Evolutionary conservation across 2,329 filamentous ascomycete genomes (phyloP).

Genomic region (Phyllosticta paracitricarpa): DNA sequence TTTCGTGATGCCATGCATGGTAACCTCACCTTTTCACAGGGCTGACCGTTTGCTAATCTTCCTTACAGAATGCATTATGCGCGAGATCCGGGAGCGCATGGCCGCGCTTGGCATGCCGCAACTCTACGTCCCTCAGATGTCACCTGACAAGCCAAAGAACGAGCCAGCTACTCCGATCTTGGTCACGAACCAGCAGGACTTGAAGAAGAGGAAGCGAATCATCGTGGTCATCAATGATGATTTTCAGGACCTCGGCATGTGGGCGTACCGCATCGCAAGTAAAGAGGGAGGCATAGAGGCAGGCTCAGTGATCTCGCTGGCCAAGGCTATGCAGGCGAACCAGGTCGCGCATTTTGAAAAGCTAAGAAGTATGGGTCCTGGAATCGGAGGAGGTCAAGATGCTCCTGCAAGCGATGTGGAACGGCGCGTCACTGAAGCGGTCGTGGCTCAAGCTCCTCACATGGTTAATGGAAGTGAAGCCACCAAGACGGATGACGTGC

Average conservation of each 20-base stretch:
- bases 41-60: conserved; percentile 11
- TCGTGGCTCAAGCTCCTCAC: background rate
- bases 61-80: conserved; percentile 49
- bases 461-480: background rate
- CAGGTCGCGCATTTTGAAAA: background rate
- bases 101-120: conserved; percentile 48
- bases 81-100: conserved; percentile 54
- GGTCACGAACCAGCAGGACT: conserved; percentile 39
- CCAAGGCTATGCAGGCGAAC: conserved; percentile 32
- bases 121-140: conserved; percentile 51
- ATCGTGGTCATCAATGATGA: conserved; percentile 67
- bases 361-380: background rate
- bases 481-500: background rate
- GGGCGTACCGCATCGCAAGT: conserved; percentile 59
- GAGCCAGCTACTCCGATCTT: conserved; percentile 62
- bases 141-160: conserved; percentile 24
- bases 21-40: conserved; percentile 28
- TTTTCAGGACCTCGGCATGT: conserved; percentile 61
- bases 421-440: background rate
- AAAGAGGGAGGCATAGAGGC: conserved; percentile 55
- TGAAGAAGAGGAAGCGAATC: conserved; percentile 51
- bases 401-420: background rate
- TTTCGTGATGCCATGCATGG: conserved; percentile 62
- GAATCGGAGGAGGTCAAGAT: background rate
- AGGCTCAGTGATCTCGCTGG: conserved; percentile 61